Conservation (phyloP, 768 basidiomycete species). For the Pisolithus orientalis region DNA sequence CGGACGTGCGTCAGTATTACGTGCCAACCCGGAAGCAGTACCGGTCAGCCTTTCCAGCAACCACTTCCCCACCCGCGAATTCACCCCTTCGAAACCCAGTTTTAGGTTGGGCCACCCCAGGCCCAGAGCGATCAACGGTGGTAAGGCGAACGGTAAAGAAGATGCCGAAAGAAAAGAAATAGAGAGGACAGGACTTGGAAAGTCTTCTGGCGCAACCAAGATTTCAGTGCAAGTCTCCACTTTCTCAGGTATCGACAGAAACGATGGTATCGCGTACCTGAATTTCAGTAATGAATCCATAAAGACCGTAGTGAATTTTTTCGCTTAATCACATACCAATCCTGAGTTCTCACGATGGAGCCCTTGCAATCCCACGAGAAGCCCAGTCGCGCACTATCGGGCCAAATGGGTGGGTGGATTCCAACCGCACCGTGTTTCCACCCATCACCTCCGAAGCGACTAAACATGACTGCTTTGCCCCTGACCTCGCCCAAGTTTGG, state of each 20-base stretch:
- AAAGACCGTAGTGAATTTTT: background rate
- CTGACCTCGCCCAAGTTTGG: conserved; percentile 79
- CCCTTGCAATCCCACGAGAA: conserved; percentile 77
- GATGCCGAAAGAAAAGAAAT: conserved; percentile 82
- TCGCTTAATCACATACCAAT: conserved; percentile 53
- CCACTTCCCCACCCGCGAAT: conserved; percentile 69
- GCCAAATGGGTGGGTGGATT: conserved; percentile 85
- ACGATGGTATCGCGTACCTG: conserved; percentile 79
- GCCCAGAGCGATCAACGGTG: conserved; percentile 70
- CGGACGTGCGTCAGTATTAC: conserved; percentile 16
- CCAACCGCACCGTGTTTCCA: conserved; percentile 78
- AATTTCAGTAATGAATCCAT: background rate
- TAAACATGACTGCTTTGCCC: conserved; percentile 81
- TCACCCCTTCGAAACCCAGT: conserved; percentile 83
- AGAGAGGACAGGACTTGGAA: conserved; percentile 44
- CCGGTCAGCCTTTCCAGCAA: conserved; percentile 46
- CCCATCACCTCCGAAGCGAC: conserved; percentile 69
- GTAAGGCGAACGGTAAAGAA: conserved; percentile 74
- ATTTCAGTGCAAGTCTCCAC: conserved; percentile 47
- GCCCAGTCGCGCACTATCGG: conserved; percentile 63
- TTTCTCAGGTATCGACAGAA: conserved; percentile 84
- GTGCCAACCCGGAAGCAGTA: background rate
- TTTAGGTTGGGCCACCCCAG: conserved; percentile 76
- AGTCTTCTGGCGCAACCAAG: conserved; percentile 37
- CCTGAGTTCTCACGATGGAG: conserved; percentile 69